Percentiles rank a stretch among this genome's conserved stretches.
These are phyloP conservation scores for Chlorophyllum brunneum DNA, from an alignment of 768 basidiomycete genomes.

Conservation along the genomic window DNA sequence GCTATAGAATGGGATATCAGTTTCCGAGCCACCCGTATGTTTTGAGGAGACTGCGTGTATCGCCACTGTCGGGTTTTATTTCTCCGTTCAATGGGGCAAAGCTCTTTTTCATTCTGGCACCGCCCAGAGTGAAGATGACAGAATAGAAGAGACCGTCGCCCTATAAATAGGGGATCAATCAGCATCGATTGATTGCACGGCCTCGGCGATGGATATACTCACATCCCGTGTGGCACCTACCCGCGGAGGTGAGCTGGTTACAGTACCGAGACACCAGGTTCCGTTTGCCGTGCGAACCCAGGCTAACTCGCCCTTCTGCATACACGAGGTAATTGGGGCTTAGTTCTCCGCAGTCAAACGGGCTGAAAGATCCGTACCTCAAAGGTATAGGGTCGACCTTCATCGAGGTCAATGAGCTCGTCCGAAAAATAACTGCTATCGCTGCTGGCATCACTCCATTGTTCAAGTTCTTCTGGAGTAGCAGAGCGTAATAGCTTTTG, in stretches of 20 bases:
- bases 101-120: conserved; percentile 42
- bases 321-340: conserved; percentile 7
- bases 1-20: background rate
- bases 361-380: conserved; percentile 11
- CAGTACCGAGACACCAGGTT: conserved; percentile 49
- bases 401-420: conserved; percentile 27
- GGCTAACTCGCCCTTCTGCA: conserved; percentile 42
- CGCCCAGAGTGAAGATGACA: conserved; percentile 35
- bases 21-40: conserved; percentile 42
- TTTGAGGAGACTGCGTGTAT: conserved; percentile 43
- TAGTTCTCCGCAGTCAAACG: conserved; percentile 1
- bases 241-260: conserved; percentile 41
- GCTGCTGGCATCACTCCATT: conserved; percentile 32
- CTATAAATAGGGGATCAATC: conserved; percentile 25
- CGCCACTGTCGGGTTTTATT: conserved; percentile 53
- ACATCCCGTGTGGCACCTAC: conserved; percentile 46
- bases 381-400: conserved; percentile 9
- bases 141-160: conserved; percentile 51
- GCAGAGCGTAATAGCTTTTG: conserved; percentile 27
- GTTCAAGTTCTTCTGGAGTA: conserved; percentile 30
- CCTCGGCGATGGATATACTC: conserved; percentile 15
- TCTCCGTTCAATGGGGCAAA: conserved; percentile 64
- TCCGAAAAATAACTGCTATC: conserved; percentile 26
- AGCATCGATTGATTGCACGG: conserved; percentile 7
- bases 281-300: conserved; percentile 49